A percentile compares a stretch with the other conserved stretches of the same genome.
Evolutionary conservation across 768 basidiomycete species (phyloP).

Genomic region (Epithele typhae): DNA sequence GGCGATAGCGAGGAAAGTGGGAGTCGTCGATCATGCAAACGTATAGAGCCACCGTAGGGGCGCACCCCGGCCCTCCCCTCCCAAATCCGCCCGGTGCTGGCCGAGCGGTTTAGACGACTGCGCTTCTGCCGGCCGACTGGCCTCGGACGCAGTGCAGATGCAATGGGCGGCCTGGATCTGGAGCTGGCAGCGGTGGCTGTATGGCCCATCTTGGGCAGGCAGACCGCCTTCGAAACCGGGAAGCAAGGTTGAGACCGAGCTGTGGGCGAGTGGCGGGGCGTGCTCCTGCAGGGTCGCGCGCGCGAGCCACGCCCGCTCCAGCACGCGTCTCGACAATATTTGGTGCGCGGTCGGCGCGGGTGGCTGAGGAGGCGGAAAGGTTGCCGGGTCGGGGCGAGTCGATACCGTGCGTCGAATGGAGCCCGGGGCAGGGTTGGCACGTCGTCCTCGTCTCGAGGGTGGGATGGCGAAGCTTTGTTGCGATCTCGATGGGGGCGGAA

Average conservation of each 20-base stretch:
- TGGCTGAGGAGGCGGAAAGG: neutral
- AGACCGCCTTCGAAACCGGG: neutral
- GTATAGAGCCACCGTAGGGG: slow-evolving; percentile 1
- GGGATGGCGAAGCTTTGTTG: slow-evolving; percentile 10
- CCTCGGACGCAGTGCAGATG: slow-evolving; percentile 5
- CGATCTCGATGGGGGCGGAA: slow-evolving; percentile 13
- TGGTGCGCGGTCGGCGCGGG: neutral
- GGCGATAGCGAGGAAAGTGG: slow-evolving; percentile 7
- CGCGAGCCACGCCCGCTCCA: no score
- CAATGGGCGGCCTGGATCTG: slow-evolving; percentile 6
- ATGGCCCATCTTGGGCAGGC: neutral
- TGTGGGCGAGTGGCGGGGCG: neutral
- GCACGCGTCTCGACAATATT: neutral
- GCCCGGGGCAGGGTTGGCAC: slow-evolving; percentile 4
- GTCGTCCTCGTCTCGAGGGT: slow-evolving; percentile 8
- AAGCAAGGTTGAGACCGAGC: no score
- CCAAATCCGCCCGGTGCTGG: neutral
- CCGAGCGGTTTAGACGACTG: slow-evolving; percentile 8
- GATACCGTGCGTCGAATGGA: slow-evolving; percentile 5
- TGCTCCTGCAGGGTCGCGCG: no score
- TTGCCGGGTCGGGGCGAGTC: neutral
- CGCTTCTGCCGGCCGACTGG: slow-evolving; percentile 14
- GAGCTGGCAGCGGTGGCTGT: slow-evolving; percentile 6
- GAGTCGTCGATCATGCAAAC: slow-evolving; percentile 14
- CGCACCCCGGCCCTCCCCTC: no score